Conservation (phyloP, 2,329 filamentous ascomycete genomes). For the Fusarium sublunatum region DNA sequence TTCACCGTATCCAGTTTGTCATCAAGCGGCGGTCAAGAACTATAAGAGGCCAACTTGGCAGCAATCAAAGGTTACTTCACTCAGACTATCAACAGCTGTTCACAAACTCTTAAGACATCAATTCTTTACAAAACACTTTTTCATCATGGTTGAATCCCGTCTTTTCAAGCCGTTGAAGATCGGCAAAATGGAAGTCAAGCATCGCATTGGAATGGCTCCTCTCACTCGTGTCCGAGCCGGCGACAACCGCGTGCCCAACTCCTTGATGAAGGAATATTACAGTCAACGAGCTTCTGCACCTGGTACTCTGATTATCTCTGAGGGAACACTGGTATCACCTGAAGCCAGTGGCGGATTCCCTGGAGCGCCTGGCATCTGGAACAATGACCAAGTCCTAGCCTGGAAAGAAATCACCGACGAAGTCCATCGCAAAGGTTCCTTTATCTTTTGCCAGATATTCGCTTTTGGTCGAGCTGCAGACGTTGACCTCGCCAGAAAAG, state of each 20-base stretch:
- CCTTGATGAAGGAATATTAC: constrained; percentile 60
- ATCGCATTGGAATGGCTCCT: constrained; percentile 66
- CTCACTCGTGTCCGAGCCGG: constrained; percentile 64
- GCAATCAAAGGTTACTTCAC: neutral
- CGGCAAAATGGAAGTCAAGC: constrained; percentile 54
- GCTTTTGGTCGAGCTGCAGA: constrained; percentile 67
- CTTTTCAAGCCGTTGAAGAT: constrained; percentile 59
- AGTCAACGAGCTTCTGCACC: constrained; percentile 55
- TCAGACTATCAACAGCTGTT: neutral
- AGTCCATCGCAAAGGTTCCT: constrained; percentile 71
- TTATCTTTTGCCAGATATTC: constrained; percentile 73
- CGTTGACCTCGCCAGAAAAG: constrained; percentile 38
- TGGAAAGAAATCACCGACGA: constrained; percentile 72
- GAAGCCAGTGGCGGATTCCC: constrained; percentile 49
- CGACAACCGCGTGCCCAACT: constrained; percentile 47
- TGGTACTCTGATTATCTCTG: constrained; percentile 57
- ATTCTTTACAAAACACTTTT: neutral
- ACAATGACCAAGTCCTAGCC: constrained; percentile 63
- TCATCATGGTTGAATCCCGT: constrained; percentile 32
- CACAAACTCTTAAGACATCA: neutral
- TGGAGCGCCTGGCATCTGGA: constrained; percentile 69
- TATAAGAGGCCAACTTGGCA: neutral
- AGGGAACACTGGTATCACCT: constrained; percentile 58
- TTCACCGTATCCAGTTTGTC: neutral
- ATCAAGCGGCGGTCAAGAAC: neutral